Conservation (phyloP, 495 filamentous ascomycete genomes). For the Penicillium cosmopolitanum region DNA sequence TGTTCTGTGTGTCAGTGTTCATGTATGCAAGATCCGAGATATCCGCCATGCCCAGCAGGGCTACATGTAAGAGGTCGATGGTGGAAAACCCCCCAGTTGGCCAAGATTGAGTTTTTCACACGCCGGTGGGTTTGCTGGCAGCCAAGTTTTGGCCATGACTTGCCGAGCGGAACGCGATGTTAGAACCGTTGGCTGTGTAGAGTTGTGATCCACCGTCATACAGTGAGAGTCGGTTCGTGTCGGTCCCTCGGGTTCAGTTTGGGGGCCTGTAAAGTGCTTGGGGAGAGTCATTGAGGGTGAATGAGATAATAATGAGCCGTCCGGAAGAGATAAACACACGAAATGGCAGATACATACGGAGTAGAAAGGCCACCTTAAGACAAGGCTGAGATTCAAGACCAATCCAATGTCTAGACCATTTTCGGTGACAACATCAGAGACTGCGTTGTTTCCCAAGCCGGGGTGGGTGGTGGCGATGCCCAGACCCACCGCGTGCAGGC, state of each 20-base stretch:
- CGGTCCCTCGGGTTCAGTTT: not conserved
- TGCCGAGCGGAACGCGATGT: conserved; percentile 5
- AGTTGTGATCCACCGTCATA: conserved; percentile 13
- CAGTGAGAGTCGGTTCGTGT: conserved; percentile 3
- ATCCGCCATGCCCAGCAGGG: conserved; percentile 19
- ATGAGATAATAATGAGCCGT: not conserved
- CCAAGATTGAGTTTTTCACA: conserved; percentile 33
- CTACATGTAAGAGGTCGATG: conserved; percentile 6
- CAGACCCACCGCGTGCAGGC: conserved; percentile 27
- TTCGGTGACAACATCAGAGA: conserved; percentile 7
- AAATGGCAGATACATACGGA: not conserved
- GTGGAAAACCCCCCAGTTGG: conserved; percentile 24
- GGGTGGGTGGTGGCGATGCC: conserved; percentile 26
- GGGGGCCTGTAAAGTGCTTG: not conserved
- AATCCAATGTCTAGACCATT: not conserved
- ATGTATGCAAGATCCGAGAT: conserved; percentile 17
- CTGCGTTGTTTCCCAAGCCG: conserved; percentile 7
- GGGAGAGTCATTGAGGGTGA: not conserved
- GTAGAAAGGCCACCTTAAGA: not conserved
- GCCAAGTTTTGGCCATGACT: not conserved
- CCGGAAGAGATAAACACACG: too few relatives aligned
- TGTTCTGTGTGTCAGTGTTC: conserved; percentile 8
- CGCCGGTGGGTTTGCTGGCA: conserved; percentile 16
- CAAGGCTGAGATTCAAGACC: not conserved
- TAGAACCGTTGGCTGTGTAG: not conserved